Conservation (phyloP, 768 basidiomycete species). For the Termitomyces sp. region DNA sequence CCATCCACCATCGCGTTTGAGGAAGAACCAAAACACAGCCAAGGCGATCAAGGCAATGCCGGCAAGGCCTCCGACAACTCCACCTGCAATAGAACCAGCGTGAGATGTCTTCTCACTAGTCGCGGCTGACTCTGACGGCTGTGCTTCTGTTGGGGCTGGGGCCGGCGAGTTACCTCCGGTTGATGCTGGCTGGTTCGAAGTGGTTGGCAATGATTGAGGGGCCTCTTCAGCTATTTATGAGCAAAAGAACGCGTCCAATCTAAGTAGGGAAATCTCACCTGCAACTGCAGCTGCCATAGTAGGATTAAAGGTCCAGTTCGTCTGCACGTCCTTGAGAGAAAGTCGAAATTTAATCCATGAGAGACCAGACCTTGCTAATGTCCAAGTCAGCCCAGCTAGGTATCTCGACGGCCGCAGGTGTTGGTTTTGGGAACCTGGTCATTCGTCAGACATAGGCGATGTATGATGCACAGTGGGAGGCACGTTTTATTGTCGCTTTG, state of each 20-base stretch:
- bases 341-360: neutral
- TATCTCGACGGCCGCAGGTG: conserved; percentile 43
- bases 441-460: neutral
- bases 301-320: conserved; percentile 34
- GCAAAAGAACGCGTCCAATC: neutral
- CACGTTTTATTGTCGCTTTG: conserved; percentile 32
- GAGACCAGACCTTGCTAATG: conserved; percentile 35
- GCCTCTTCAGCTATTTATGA: conserved; percentile 2
- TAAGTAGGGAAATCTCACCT: conserved; percentile 2
- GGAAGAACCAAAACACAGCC: conserved; percentile 37
- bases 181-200: neutral
- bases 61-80: conserved; percentile 53
- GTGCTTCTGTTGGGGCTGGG: neutral
- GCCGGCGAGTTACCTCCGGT: neutral
- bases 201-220: neutral
- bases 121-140: neutral
- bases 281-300: conserved; percentile 20
- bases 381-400: conserved; percentile 61
- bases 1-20: conserved; percentile 15
- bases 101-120: conserved; percentile 22
- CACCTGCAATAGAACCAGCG: conserved; percentile 63
- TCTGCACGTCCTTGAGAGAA: conserved; percentile 20
- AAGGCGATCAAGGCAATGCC: conserved; percentile 38
- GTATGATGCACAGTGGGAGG: conserved; percentile 5
- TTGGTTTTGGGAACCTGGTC: conserved; percentile 40